Evolutionary conservation across 495 filamentous ascomycete species (phyloP).

Genomic region (Margaritispora aquatica): DNA sequence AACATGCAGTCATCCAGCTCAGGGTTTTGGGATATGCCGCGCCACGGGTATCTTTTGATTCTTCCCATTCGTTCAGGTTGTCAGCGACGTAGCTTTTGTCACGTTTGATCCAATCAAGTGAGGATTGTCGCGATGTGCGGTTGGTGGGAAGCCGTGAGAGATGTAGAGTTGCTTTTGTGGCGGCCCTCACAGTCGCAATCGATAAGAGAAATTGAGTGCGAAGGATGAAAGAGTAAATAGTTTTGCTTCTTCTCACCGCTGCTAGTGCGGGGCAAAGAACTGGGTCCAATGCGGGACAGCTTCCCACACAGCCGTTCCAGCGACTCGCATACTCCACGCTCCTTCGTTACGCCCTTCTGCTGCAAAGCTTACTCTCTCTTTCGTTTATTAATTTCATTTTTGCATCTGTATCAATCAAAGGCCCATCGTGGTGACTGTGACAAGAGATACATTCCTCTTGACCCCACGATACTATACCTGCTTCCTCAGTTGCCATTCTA

Average conservation of each 20-base stretch:
- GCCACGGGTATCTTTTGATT: not conserved
- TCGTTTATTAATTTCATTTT: not conserved
- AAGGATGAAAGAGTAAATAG: not conserved
- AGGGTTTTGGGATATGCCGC: not conserved
- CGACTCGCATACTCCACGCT: not conserved
- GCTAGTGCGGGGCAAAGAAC: not conserved
- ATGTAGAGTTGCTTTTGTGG: constrained; percentile 3
- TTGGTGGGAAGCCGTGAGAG: too few relatives aligned
- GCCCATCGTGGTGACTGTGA: not conserved
- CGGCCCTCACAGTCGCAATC: constrained; percentile 4
- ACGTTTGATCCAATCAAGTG: too few relatives aligned
- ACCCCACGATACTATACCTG: not conserved
- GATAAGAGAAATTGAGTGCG: constrained; percentile 3
- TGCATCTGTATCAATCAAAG: not conserved
- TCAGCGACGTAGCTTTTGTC: not conserved
- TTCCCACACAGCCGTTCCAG: not conserved
- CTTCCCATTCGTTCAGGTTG: not conserved
- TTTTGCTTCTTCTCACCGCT: constrained; percentile 13
- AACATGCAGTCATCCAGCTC: not conserved
- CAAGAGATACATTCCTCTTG: not conserved
- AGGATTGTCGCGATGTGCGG: too few relatives aligned
- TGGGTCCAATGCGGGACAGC: not conserved
- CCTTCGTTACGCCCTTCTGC: not conserved
- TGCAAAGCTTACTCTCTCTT: not conserved
- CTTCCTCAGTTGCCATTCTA: too few relatives aligned